Evolutionary conservation across 1,284 basidiomycete genomes (phyloP), one percentile per base, ranked within the genome.

Genomic region (Vanrija pseudolonga): DNA sequence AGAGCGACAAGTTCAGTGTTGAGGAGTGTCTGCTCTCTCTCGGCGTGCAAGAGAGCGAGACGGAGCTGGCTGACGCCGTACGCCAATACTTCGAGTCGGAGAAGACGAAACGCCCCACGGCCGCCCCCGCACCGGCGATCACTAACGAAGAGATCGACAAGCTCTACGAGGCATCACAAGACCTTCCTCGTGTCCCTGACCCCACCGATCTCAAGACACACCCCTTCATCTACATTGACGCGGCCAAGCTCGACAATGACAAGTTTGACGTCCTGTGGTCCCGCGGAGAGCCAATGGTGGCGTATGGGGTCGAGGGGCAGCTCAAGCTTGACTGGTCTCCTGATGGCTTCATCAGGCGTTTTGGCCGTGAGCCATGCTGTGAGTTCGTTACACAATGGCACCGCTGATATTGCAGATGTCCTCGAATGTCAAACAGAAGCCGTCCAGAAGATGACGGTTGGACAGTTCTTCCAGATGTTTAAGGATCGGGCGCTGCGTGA

Each of bases 281-380:
- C 3, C 76, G 76, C 22, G 90, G 90, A 19, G 80, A 85, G 38
- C 88, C 91, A 0, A 71, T 95, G 14, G 83, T 94, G 18, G 86
- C 92, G 42, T 84, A 83, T 26, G 83, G 81, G 26, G 73, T 89
- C 6, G 72, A 82, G 47, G 64, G 78, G 22, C 82, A 83, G 61
- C 85, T 91, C 73, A 79, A 81, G 59, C 72, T 85, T 54, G 66
- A 80, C 49, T 97, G 93, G 93, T 85, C 82, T 1, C 92, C 94
- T 0, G 82, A 87, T 47, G 86, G 85, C 65, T 92, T 97, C 69
- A 81, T 84, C 32, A 76, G 82, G 56, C 81, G 84, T 55, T 89
- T 88, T 71, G 86, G 83, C 6, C 72, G 77, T 22, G 85, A 88
- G 60, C 74, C 66, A 45, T 94, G 88, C 68, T 77, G 69, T 72